Evolutionary conservation across 2,329 filamentous ascomycete genomes (phyloP).

Genomic region (Trichoderma gracile): DNA sequence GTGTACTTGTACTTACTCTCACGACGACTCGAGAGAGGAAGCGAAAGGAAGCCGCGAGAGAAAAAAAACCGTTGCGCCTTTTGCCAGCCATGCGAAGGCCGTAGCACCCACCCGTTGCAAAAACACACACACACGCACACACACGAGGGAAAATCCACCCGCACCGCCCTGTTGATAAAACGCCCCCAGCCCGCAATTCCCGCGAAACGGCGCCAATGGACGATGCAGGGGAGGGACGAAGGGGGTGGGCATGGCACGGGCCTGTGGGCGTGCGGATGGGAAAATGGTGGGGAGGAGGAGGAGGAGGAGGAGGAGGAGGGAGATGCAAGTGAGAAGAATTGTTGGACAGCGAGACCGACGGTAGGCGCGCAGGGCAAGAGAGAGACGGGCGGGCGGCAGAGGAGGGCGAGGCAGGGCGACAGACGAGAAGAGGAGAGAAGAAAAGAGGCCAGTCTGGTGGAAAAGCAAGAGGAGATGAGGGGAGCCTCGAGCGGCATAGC

Average conservation of each 20-base stretch:
- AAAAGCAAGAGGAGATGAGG: background rate
- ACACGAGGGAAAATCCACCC: slow-evolving; percentile 12
- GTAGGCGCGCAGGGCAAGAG: background rate
- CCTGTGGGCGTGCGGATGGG: slow-evolving; percentile 7
- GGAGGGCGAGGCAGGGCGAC: background rate
- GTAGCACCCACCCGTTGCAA: slow-evolving; percentile 4
- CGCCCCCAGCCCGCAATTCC: slow-evolving; percentile 26
- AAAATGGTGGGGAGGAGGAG: slow-evolving; percentile 10
- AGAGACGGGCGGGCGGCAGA: background rate
- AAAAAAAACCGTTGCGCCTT: slow-evolving; percentile 8
- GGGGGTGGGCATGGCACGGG: background rate
- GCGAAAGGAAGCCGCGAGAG: slow-evolving; percentile 1
- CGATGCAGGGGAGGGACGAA: slow-evolving; percentile 16
- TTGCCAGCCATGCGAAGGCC: background rate
- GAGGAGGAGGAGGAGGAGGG: background rate
- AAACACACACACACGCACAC: no score
- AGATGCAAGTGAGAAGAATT: slow-evolving; percentile 20
- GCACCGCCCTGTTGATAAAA: slow-evolving; percentile 21
- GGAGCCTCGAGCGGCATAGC: background rate
- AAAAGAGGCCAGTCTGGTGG: background rate
- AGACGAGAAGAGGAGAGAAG: background rate
- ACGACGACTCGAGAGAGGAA: background rate
- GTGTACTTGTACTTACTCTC: background rate
- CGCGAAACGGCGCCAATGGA: slow-evolving; percentile 24
- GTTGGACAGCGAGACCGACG: slow-evolving; percentile 10